Evolutionary conservation across 257 asterid genomes (phyloP).

Genomic region (Cordia subcordata): DNA sequence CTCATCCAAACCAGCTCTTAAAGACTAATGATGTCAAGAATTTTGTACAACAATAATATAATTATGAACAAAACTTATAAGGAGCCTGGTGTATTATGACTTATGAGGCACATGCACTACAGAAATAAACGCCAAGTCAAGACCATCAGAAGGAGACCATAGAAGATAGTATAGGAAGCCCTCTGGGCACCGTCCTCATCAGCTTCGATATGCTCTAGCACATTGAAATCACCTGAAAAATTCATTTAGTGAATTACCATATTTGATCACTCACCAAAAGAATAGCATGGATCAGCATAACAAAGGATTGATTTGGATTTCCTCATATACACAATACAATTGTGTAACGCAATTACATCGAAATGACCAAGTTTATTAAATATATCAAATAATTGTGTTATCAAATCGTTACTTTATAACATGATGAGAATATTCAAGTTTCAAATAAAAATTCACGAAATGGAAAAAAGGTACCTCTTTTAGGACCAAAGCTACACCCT

Average conservation of each 20-base stretch:
- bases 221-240: slow-evolving; percentile 57
- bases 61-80: no score
- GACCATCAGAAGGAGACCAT: slow-evolving; percentile 22
- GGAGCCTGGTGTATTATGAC: background rate
- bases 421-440: no score
- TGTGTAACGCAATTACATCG: no score
- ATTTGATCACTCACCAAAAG: background rate
- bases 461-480: slow-evolving; percentile 41
- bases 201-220: slow-evolving; percentile 44
- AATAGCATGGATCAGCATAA: background rate
- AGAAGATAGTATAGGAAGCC: slow-evolving; percentile 21
- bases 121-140: slow-evolving; percentile 14
- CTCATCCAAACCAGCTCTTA: no score
- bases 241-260: background rate
- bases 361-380: no score
- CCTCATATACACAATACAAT: no score
- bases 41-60: no score
- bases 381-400: no score
- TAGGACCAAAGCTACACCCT: slow-evolving; percentile 71
- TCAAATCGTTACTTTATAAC: no score
- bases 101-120: slow-evolving; percentile 8
- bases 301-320: no score
- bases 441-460: background rate
- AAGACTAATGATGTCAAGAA: no score
- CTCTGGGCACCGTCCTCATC: slow-evolving; percentile 23